phyloP scores from a whole-genome alignment of 2,329 filamentous ascomycete species.

The Grosmannia serpens region DNA sequence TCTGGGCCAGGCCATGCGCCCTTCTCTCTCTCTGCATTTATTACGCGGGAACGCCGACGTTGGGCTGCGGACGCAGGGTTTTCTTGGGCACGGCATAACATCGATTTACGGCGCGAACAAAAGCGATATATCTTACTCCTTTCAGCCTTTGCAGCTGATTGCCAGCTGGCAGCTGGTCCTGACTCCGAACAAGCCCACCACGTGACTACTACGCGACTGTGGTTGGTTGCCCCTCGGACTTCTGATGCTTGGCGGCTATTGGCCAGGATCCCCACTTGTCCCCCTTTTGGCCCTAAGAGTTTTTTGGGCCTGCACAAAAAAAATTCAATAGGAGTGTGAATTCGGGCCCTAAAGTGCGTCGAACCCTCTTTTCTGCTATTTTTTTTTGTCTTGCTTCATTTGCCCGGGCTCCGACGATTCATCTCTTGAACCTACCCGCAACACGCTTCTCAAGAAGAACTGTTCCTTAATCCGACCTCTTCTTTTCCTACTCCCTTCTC shows the following conservation, averaged over 20 bases:
- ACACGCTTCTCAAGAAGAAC: not conserved
- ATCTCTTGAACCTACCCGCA: not conserved
- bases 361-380: slow-evolving; percentile 1
- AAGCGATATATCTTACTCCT: too few relatives aligned
- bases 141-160: not conserved
- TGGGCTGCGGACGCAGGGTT: not conserved
- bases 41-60: not conserved
- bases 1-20: not conserved
- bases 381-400: slow-evolving; percentile 1
- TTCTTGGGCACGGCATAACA: not conserved
- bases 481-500: slow-evolving; percentile 13
- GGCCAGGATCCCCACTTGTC: slow-evolving; percentile 12
- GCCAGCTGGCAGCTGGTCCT: not conserved
- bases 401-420: slow-evolving; percentile 1
- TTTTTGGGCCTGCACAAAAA: slow-evolving; percentile 14
- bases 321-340: slow-evolving; percentile 1
- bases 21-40: not conserved
- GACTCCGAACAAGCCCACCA: not conserved
- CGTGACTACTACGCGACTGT: not conserved
- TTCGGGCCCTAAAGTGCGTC: slow-evolving; percentile 1
- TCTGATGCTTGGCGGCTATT: slow-evolving; percentile 11
- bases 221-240: not conserved
- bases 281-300: slow-evolving; percentile 14
- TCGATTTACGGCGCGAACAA: not conserved
- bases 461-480: not conserved